Evolutionary conservation across 1,284 basidiomycete genomes (phyloP), one percentile per base, ranked within the genome.

Genomic region (Pseudomicrostroma phylloplanum): DNA sequence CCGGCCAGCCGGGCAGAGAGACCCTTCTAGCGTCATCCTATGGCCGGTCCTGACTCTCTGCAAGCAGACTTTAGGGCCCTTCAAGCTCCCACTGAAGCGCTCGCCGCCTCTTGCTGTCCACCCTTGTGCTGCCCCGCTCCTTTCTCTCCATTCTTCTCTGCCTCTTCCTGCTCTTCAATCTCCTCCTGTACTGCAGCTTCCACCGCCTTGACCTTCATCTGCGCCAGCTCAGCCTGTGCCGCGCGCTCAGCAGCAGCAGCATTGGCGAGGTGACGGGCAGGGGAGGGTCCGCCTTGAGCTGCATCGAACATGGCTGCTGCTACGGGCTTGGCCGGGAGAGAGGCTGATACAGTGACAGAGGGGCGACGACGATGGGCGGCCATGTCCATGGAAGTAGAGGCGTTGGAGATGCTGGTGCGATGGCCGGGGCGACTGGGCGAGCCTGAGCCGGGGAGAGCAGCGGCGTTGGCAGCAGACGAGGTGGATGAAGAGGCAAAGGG

Each of bases 221-320:
- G 30, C 30, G 30, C 30, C 30, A 36, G 9, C 9, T 36, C 30
- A 36, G 30, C 30, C 30, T 36, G 30, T 4, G 30, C 30, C 30
- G 30, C 30, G 3, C 30, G 30, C 30, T 62, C 60, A 12, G 58
- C 60, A 21, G 61, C 42, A 17, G 57, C 56, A 19, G 64, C 64
- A 42, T 67, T 67, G n/a, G 64, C 56, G 15, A 67, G 39, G 46
- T 65, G 72, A 49, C 69, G 66, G n/a, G 72, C 72, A 17, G 72
- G 73, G 30, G 67, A 69, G 1, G 72, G 73, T 3, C 73, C 73
- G 42, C 73, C 73, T 49, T 75, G 71, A 17, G 73, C 71, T 13
- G 73, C 73, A 60, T 76, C 73, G 49, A 70, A 76, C 8, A 76
- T 62, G 6, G 73, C 73, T 1, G 73, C 73, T 6, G 73, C 73